Evolutionary conservation across 2,329 filamentous ascomycete genomes (phyloP).

Genomic region (Fusarium devonianum): DNA sequence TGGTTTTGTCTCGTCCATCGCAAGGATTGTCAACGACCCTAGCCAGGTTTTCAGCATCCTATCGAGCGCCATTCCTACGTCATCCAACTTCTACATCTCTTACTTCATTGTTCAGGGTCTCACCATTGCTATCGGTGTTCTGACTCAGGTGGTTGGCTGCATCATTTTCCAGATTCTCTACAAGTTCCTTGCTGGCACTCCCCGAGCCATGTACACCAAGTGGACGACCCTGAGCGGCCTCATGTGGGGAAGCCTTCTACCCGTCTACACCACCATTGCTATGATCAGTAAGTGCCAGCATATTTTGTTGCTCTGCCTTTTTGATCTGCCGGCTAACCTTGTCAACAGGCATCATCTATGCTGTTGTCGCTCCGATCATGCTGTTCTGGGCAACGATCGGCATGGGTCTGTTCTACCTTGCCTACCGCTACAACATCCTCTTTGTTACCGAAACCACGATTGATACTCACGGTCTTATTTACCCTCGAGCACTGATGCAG

Average conservation of each 20-base stretch:
- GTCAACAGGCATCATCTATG: conserved; percentile 71
- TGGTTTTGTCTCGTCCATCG: conserved; percentile 73
- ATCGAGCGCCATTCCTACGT: conserved; percentile 75
- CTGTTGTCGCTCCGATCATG: conserved; percentile 83
- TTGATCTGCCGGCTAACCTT: conserved; percentile 29
- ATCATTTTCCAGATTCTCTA: conserved; percentile 73
- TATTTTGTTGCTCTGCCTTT: not conserved
- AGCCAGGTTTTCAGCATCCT: conserved; percentile 67
- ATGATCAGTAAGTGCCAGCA: conserved; percentile 64
- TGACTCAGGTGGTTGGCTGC: conserved; percentile 73
- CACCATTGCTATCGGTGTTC: conserved; percentile 73
- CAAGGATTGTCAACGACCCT: conserved; percentile 70
- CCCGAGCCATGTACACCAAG: conserved; percentile 77
- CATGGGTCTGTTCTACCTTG: conserved; percentile 80
- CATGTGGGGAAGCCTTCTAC: conserved; percentile 80
- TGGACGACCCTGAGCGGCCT: conserved; percentile 74
- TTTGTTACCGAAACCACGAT: conserved; percentile 81
- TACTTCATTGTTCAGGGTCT: conserved; percentile 90
- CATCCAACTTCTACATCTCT: conserved; percentile 92
- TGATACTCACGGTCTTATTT: conserved; percentile 88
- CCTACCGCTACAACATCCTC: conserved; percentile 86
- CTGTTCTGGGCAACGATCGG: conserved; percentile 81
- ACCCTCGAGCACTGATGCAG: conserved; percentile 88
- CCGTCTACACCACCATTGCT: conserved; percentile 76
- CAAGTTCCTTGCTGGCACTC: conserved; percentile 76